Percentiles rank a stretch among this genome's conserved stretches.
These are phyloP conservation scores for Cucurbita moschata DNA, from an alignment of 306 rosid species.

Conservation along the genomic window DNA sequence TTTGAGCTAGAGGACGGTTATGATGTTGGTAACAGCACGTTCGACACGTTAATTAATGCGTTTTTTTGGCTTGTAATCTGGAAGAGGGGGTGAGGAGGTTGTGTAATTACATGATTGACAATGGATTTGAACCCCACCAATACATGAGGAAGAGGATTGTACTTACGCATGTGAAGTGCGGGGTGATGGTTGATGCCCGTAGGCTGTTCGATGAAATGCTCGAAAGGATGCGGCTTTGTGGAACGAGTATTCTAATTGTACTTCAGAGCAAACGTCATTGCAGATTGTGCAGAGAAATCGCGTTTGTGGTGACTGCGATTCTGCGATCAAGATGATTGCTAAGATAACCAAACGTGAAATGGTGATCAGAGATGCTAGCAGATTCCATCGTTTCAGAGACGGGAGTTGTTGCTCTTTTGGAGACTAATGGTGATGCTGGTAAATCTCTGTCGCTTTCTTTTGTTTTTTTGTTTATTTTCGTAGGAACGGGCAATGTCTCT, in stretches of 20 bases:
- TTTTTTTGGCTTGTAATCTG: slow-evolving; percentile 51
- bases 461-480: no score
- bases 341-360: no score
- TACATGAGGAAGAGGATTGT: slow-evolving; percentile 61
- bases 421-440: no score
- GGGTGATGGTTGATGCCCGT: slow-evolving; percentile 57
- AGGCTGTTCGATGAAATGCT: slow-evolving; percentile 51
- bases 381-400: no score
- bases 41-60: slow-evolving; percentile 56
- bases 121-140: slow-evolving; percentile 51
- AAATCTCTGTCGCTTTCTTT: no score
- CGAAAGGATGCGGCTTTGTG: slow-evolving; percentile 40
- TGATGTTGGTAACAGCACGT: slow-evolving; percentile 37
- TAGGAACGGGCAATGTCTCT: no score
- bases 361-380: no score
- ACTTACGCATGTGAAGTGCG: slow-evolving; percentile 60
- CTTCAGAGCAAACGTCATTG: slow-evolving; percentile 42
- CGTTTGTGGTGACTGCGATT: no score
- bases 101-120: slow-evolving; percentile 28
- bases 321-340: no score
- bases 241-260: slow-evolving; percentile 44
- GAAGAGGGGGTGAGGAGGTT: slow-evolving; percentile 62
- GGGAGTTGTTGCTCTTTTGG: no score
- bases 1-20: slow-evolving; percentile 45
- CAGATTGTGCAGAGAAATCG: slow-evolving; percentile 42